Evolutionary conservation across 345 rosid species (phyloP), one percentile per base, ranked within the genome.

Genomic region (Viola odorata): DNA sequence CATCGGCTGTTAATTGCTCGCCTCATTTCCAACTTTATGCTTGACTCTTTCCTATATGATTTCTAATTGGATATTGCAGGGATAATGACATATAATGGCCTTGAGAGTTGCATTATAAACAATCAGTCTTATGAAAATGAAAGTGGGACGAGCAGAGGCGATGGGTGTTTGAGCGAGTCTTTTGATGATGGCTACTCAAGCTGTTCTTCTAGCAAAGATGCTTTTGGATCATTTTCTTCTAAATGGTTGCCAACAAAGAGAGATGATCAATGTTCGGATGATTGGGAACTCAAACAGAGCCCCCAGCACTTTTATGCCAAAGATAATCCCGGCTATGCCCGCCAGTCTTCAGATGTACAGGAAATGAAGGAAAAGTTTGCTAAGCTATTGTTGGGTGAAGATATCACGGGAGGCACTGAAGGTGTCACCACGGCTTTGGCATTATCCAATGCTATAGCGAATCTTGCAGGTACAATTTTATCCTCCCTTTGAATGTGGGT

Each of bases 201-300:
- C 81, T 87, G 94, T 75, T 90, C 96, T 50, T 92, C 99, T n/a
- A 90, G 96, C 78, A 94, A 86, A 75, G 97, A 92, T 58, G 91
- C 73, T 59, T 87, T 65, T 42, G 90, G 97, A 53, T 94, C 99
- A 23, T 79, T 90, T 59, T 82, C 95, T 65, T 94, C 97, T 0
- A 87, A 94, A 66, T 89, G 95, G 95, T 52, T 86, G 67, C 42
- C 75, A 12, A 53, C 17, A 53, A 89, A 84, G 80, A 79, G 63
- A 62, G 89, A 77, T 11, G 91, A 73, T 36, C 82, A 62, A 14
- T 75, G 75, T 49, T 77, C 60, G 7, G 85, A 84, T 66, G 91
- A 76, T 44, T 82, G 81, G 86, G 89, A 72, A 56, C 66, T 75
- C 48, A 61, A 84, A 3, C 82, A 76, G 74, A 84, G 85, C 76